Conservation (phyloP, 495 filamentous ascomycete genomes). For the Corynascus novoguineensis region DNA sequence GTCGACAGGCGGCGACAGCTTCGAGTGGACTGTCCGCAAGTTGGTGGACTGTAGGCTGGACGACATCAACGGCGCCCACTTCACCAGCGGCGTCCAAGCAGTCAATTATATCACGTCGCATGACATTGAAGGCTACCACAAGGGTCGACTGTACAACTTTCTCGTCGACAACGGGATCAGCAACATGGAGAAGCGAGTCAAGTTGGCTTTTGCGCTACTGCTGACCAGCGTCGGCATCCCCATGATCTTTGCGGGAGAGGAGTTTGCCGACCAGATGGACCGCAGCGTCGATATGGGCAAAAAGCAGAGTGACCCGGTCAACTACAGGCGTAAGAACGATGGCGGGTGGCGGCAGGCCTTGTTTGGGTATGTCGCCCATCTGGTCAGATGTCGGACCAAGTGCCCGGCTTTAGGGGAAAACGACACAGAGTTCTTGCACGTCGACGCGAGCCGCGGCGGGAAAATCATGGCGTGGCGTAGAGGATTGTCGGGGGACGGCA, state of each 20-base stretch:
- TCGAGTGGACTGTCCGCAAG: slow-evolving; percentile 31
- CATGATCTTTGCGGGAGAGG: slow-evolving; percentile 35
- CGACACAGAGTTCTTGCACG: slow-evolving; percentile 30
- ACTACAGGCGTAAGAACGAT: slow-evolving; percentile 26
- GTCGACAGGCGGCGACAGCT: slow-evolving; percentile 13
- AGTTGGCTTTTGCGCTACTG: slow-evolving; percentile 28
- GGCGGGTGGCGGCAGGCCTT: slow-evolving; percentile 24
- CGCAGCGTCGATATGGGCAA: slow-evolving; percentile 19
- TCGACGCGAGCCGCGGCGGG: slow-evolving; percentile 24
- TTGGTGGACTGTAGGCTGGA: slow-evolving; percentile 28
- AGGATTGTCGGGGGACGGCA: slow-evolving; percentile 9
- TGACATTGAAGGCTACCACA: slow-evolving; percentile 27
- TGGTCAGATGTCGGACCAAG: slow-evolving; percentile 22
- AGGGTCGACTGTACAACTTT: slow-evolving; percentile 31
- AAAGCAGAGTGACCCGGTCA: slow-evolving; percentile 33
- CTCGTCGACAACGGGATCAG: slow-evolving; percentile 20
- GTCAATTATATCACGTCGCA: slow-evolving; percentile 34
- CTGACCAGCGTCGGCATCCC: slow-evolving; percentile 33
- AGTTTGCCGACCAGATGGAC: slow-evolving; percentile 32
- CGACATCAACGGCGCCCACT: slow-evolving; percentile 14
- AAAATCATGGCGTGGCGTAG: slow-evolving; percentile 30
- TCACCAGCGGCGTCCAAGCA: slow-evolving; percentile 27
- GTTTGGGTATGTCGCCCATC: slow-evolving; percentile 26
- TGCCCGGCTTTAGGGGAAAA: slow-evolving; percentile 27
- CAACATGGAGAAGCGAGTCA: slow-evolving; percentile 23